These are phyloP conservation scores for Mortierella sp. DNA, from an alignment of 371 early-diverging fungal species.

Conservation along the genomic window DNA sequence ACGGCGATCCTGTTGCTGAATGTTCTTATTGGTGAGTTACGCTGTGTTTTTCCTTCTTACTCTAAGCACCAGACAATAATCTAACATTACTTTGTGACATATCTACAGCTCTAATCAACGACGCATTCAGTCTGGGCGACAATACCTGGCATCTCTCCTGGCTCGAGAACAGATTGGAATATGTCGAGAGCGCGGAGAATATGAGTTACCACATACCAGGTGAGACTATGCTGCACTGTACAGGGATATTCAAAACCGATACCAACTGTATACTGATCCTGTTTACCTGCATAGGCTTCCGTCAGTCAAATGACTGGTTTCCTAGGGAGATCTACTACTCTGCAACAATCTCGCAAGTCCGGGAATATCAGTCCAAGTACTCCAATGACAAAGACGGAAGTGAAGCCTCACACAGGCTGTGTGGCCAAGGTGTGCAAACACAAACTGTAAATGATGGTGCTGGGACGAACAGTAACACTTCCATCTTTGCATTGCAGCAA, in stretches of 20 bases:
- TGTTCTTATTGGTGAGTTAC: constrained; percentile 41
- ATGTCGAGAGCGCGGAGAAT: constrained; percentile 29
- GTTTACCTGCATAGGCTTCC: neutral
- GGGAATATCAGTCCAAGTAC: constrained; percentile 5
- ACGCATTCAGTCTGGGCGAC: constrained; percentile 14
- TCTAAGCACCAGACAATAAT: too few relatives aligned
- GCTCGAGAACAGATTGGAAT: constrained; percentile 20
- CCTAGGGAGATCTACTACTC: constrained; percentile 24
- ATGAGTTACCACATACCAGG: constrained; percentile 24
- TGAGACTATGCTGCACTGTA: neutral
- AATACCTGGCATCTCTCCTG: constrained; percentile 21
- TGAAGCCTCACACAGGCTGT: neutral
- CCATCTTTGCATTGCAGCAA: neutral
- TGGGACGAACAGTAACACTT: neutral
- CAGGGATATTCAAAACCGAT: too few relatives aligned
- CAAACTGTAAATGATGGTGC: neutral
- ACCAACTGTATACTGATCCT: too few relatives aligned
- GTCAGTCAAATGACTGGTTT: constrained; percentile 10
- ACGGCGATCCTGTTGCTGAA: constrained; percentile 35
- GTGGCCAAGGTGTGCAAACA: neutral
- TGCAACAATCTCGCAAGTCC: constrained; percentile 9
- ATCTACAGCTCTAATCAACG: constrained; percentile 25
- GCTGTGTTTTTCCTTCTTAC: neutral
- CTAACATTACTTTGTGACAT: neutral
- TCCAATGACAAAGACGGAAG: neutral